Percentiles rank a stretch among this genome's conserved stretches.
Evolutionary conservation across 2,329 filamentous ascomycete genomes (phyloP).

Genomic region (Nemania sp.): DNA sequence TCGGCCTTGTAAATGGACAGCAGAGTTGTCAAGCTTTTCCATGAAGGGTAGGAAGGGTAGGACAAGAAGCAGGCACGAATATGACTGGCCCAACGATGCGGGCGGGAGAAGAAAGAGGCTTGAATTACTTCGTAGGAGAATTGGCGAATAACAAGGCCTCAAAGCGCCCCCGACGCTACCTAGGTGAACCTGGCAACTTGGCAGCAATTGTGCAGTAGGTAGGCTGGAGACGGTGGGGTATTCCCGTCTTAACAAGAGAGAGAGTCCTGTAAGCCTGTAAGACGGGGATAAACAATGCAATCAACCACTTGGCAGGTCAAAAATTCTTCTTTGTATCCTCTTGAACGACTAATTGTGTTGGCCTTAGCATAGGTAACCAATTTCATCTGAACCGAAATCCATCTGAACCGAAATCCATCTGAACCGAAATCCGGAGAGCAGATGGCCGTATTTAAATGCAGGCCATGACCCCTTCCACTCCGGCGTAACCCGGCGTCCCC

Average conservation of each 20-base stretch:
- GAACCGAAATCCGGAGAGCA: neutral
- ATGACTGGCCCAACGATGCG: conserved; percentile 13
- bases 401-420: no score
- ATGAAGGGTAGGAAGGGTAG: conserved; percentile 7
- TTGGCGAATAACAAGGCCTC: conserved; percentile 22
- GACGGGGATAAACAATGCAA: conserved; percentile 24
- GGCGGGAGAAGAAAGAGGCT: conserved; percentile 3
- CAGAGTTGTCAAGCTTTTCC: conserved; percentile 6
- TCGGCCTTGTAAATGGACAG: neutral
- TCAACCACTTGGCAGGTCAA: conserved; percentile 15
- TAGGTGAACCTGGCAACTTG: conserved; percentile 20
- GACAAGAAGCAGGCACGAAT: conserved; percentile 17
- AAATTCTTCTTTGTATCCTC: neutral
- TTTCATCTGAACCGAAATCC: no score
- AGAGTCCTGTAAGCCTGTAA: conserved; percentile 9
- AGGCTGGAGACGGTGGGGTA: conserved; percentile 25
- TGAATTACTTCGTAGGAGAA: conserved; percentile 11
- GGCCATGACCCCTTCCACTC: neutral
- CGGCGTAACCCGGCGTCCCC: neutral
- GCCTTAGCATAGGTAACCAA: neutral
- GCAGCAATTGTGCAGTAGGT: conserved; percentile 7
- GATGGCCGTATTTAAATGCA: conserved; percentile 8
- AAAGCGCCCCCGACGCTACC: conserved; percentile 10
- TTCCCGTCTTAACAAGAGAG: neutral
- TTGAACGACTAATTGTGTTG: neutral